phyloP scores from a whole-genome alignment of 2,329 filamentous ascomycete genomes.

The Botrytis sinoallii region DNA sequence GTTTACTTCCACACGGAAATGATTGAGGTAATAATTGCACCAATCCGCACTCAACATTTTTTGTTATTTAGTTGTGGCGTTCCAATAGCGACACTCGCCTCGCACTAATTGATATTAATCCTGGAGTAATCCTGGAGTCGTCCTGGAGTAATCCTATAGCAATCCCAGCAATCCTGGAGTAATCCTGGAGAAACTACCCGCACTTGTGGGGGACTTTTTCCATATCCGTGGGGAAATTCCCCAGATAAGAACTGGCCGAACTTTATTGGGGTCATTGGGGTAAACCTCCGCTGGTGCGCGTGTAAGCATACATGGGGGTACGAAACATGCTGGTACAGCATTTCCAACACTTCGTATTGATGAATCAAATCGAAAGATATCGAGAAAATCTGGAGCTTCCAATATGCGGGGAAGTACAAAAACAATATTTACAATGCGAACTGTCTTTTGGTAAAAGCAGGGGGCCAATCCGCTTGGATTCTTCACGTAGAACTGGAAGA shows the following conservation, averaged over 20 bases:
- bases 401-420: background rate
- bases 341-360: background rate
- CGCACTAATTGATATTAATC: background rate
- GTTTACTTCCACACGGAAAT: conserved; percentile 15
- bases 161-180: background rate
- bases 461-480: background rate
- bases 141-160: background rate
- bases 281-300: conserved; percentile 1
- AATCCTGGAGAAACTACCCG: conserved; percentile 13
- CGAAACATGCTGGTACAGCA: background rate
- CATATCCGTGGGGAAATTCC: conserved; percentile 7
- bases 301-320: background rate
- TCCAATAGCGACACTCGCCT: background rate
- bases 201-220: background rate
- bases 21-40: conserved; percentile 14
- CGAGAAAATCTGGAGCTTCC: background rate
- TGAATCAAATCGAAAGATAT: background rate
- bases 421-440: background rate
- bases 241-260: conserved; percentile 6
- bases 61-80: background rate
- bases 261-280: background rate
- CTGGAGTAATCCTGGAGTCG: background rate
- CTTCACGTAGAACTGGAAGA: background rate
- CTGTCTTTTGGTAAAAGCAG: background rate
- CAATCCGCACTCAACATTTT: background rate